Percentiles rank a stretch among this genome's conserved stretches.
Evolutionary conservation across 176 grass and related monocot genomes (phyloP).

Genomic region (Secale cereale): DNA sequence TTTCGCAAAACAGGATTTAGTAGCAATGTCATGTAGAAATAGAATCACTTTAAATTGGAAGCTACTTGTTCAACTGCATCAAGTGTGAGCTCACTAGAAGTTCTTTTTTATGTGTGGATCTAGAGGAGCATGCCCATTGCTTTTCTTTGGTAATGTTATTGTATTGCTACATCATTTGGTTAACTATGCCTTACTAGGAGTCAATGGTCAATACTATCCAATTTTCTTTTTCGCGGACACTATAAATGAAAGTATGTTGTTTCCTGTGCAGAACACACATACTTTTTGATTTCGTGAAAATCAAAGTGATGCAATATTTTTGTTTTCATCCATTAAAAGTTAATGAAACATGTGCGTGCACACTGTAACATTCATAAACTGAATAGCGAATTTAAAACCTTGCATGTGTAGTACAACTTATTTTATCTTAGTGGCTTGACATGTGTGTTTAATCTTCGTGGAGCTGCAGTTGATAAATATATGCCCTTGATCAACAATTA

Average conservation of each 20-base stretch:
- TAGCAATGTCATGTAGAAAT: neutral
- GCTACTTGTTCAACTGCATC: neutral
- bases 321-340: neutral
- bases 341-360: neutral
- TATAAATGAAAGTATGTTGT: neutral
- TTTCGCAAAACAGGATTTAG: too few relatives aligned
- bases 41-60: neutral
- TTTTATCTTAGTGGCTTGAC: neutral
- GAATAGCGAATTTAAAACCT: neutral
- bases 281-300: neutral
- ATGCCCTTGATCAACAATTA: too few relatives aligned
- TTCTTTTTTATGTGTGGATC: too few relatives aligned
- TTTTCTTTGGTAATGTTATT: too few relatives aligned
- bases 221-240: neutral
- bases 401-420: neutral
- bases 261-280: neutral
- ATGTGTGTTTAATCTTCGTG: neutral
- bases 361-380: neutral
- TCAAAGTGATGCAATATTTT: neutral
- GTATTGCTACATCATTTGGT: neutral
- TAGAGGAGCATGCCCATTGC: too few relatives aligned
- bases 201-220: neutral
- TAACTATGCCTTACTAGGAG: neutral
- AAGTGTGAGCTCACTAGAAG: neutral
- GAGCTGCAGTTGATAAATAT: too few relatives aligned